Evolutionary conservation across 2,329 filamentous ascomycete species (phyloP), one percentile per base, ranked within the genome.

Genomic region (Ceratocystiopsis sp.): DNA sequence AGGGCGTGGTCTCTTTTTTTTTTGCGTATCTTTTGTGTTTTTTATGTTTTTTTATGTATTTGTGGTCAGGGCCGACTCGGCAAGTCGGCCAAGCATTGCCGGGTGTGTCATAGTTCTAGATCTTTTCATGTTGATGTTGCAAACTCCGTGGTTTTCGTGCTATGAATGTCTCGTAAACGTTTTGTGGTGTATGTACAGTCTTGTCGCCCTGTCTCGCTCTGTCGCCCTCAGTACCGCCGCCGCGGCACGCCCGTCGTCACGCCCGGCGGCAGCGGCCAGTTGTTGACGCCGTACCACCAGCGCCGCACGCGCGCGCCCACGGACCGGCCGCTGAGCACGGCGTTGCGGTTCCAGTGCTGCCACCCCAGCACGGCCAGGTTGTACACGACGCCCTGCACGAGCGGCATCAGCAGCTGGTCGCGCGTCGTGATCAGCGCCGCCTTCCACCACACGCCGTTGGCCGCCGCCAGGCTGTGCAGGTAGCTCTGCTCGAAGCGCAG

Each of bases 401-500:
- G 67, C 37, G 89, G 89, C 64, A 96, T 78, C 55, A 94, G 61
- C 46, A 95, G 82, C 73, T 95, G 91, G 61, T 98, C 91, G 55
- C 84, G 71, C 34, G 83, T 60, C 16, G 91, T 98, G 52, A 98
- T 89, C 65, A 80, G 82, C 9, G 74, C 70, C 32, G 98, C 74
- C 58, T 76, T 75, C 65, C 81, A 79, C 77, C 79, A 87, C 5
- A 29, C 25, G 19, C 75, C 78, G 51, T 91, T 75, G 34, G 86
- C 85, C 44, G 75, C 69, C 50, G 80, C 74, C 52, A 98, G 82
- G 63, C 86, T 93, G 53, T 83, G 80, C 44, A 98, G 72, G 61
- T 98, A 98, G 68, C 87, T 95, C 71, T 98, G 91, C 65, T 98
- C 91, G 63, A 96, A 96, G 37, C 91, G 76, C 51, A 98, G 67